Conservation (phyloP, 2,329 filamentous ascomycete genomes). For the Pseudogymnoascus sp. region DNA sequence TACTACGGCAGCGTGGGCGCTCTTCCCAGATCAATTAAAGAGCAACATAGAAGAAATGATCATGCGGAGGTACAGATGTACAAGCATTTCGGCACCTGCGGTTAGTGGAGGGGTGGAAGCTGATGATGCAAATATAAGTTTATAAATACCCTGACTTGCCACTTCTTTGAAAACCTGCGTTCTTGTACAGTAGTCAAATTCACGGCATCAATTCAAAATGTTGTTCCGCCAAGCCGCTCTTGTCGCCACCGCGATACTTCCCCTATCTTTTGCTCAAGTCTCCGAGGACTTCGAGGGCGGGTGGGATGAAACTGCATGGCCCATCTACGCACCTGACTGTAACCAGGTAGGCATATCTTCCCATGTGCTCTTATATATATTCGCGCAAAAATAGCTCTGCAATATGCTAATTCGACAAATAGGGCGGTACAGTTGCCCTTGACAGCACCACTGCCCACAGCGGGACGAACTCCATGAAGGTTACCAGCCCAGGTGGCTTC, state of each 20-base stretch:
- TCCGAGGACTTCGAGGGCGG: conserved; percentile 49
- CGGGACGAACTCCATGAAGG: conserved; percentile 46
- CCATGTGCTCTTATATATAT: neutral
- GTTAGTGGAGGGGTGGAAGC: conserved; percentile 14
- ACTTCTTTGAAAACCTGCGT: conserved; percentile 13
- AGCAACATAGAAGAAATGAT: conserved; percentile 9
- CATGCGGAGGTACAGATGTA: conserved; percentile 13
- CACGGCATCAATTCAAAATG: conserved; percentile 15
- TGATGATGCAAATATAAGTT: conserved; percentile 18
- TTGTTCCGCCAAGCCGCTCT: conserved; percentile 39
- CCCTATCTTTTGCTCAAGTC: conserved; percentile 38
- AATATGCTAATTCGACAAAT: neutral
- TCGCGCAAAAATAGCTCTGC: neutral
- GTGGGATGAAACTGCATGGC: conserved; percentile 49
- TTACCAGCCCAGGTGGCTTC: conserved; percentile 44
- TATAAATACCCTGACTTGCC: conserved; percentile 23
- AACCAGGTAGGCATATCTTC: conserved; percentile 35
- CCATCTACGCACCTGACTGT: conserved; percentile 50
- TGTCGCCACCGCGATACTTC: conserved; percentile 38
- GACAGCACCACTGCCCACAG: conserved; percentile 49
- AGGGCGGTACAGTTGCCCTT: conserved; percentile 43
- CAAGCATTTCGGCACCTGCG: conserved; percentile 14
- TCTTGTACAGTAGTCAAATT: conserved; percentile 9
- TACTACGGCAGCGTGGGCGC: conserved; percentile 21
- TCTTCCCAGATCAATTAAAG: conserved; percentile 17